Evolutionary conservation across 164 flowering plant species (phyloP).

Genomic region (Buxus sempervirens): DNA sequence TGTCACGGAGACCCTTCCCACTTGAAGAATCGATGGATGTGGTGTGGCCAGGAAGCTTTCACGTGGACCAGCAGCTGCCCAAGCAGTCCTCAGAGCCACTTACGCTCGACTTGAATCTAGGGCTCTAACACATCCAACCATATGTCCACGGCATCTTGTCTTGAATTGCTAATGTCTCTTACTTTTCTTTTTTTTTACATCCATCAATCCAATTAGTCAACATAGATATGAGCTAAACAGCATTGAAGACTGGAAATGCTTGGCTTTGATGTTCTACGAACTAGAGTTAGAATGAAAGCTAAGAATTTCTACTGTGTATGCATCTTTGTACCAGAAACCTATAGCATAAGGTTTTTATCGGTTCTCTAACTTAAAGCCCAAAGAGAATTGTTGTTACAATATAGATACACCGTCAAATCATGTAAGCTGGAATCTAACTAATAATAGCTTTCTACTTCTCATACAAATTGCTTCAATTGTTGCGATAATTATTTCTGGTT

Average conservation of each 20-base stretch:
- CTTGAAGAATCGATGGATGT: slow-evolving; percentile 22
- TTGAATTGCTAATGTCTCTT: neutral
- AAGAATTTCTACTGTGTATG: neutral
- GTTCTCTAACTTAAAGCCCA: neutral
- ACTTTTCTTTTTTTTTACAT: slow-evolving; percentile 5
- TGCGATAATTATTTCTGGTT: too few species aligned
- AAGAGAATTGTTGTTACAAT: too few species aligned
- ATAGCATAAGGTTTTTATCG: neutral
- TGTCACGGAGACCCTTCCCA: slow-evolving; percentile 20
- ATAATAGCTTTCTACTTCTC: too few species aligned
- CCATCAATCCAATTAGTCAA: slow-evolving; percentile 6
- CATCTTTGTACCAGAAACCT: neutral
- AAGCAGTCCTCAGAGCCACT: slow-evolving; percentile 27
- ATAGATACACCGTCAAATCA: neutral
- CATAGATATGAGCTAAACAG: slow-evolving; percentile 3
- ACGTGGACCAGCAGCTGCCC: slow-evolving; percentile 24
- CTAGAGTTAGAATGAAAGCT: neutral
- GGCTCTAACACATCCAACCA: slow-evolving; percentile 35
- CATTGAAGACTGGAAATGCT: slow-evolving; percentile 1
- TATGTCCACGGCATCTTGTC: neutral
- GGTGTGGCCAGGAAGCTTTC: slow-evolving; percentile 64
- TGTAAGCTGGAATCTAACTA: neutral
- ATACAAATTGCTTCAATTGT: too few species aligned
- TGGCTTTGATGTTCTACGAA: neutral
- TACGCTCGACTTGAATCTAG: slow-evolving; percentile 55